A percentile compares a stretch with the other conserved stretches of the same genome.
Evolutionary conservation across 768 basidiomycete genomes (phyloP).

Genomic region (Leucogyrophana mollusca): DNA sequence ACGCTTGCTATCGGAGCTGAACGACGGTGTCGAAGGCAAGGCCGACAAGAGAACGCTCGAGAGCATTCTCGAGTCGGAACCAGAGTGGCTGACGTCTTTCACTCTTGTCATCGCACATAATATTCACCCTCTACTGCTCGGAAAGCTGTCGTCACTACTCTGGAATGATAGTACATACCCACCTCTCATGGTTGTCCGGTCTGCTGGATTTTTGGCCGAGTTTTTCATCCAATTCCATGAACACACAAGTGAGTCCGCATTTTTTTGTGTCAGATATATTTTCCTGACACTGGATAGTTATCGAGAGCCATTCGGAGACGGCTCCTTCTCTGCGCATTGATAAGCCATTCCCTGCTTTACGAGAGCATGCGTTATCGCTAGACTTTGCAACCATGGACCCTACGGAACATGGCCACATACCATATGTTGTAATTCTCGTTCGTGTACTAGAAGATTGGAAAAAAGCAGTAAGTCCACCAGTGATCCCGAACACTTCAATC

Average conservation of each 20-base stretch:
- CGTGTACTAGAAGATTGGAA: conserved; percentile 85
- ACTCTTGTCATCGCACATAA: conserved; percentile 88
- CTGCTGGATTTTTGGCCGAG: conserved; percentile 87
- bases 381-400: conserved; percentile 81
- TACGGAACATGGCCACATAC: conserved; percentile 87
- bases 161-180: conserved; percentile 63
- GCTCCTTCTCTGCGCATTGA: conserved; percentile 80
- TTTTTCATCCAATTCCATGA: conserved; percentile 89
- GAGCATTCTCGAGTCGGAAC: conserved; percentile 53
- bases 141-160: conserved; percentile 59
- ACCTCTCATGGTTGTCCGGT: conserved; percentile 76
- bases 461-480: conserved; percentile 48
- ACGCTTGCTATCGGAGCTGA: conserved; percentile 76
- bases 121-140: conserved; percentile 53
- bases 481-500: not conserved
- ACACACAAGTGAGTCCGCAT: conserved; percentile 63
- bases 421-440: conserved; percentile 87
- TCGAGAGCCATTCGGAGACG: conserved; percentile 84
- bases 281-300: conserved; percentile 47
- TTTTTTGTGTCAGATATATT: not conserved
- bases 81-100: conserved; percentile 58
- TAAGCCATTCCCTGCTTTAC: conserved; percentile 81
- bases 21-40: conserved; percentile 76
- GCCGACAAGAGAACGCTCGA: conserved; percentile 58
- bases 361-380: conserved; percentile 66